Evolutionary conservation across 768 basidiomycete species (phyloP), one percentile per base, ranked within the genome.

Genomic region (Naganishia vishniacii): DNA sequence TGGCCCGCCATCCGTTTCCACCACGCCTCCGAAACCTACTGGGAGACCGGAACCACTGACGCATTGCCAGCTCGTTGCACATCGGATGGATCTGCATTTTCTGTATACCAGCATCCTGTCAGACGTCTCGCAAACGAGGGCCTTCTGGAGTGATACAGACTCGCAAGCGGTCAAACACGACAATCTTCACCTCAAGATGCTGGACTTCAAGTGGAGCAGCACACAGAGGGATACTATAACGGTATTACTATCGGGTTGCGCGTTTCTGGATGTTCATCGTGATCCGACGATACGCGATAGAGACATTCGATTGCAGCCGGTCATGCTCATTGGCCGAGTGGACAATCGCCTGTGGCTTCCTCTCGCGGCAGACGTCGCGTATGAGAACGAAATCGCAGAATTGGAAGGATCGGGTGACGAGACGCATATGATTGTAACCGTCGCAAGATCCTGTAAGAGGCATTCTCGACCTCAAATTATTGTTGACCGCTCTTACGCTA

Each of bases 401-500:
- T 12, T 18, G 11, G 5, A 20, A 16, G 23, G 15, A 26, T n/a
- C 1, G 12, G 16, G 26, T 41, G 53, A 32, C 1, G 18, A 56
- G 11, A 34, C 53, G 20, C 53, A 40, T 3, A 8, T 32, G 20
- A 56, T 12, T 15, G 12, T 56, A 2, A 18, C 12, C 12, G 23
- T 56, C 20, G 23, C 53, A 40, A 40, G 26, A 29, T 13, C 34
- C 20, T 20, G 53, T 34, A 26, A 56, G 53, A 37, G 13, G 9
- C 11, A 44, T 6, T n/a, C 6, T 6, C 42, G 42, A 6, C 37
- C 37, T 16, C 37, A 20, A 44, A 18, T 44, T n/a, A 7, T 37
- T 37, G 8, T 44, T 12, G 13, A 44, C 6, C 42, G 42, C n/a
- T 6, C 25, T 69, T 62, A 63, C 74, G 58, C 62, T 68, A 13